Conservation (phyloP, 495 filamentous ascomycete species). For the Hyaloscypha variabilis region DNA sequence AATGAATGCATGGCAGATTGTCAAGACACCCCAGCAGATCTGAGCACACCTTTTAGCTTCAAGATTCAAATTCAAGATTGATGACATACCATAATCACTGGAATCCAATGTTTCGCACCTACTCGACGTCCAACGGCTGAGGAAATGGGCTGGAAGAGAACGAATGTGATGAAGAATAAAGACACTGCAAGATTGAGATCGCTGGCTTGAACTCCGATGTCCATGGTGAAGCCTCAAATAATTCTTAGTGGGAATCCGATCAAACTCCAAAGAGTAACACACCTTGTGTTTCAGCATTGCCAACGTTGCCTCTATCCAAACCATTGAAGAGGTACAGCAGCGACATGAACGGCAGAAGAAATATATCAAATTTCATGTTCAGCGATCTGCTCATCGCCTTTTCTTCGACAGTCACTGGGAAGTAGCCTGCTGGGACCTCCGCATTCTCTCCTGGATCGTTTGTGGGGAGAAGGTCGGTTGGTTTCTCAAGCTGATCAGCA, state of each 20-base stretch:
- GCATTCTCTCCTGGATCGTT: background rate
- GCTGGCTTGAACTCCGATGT: slow-evolving; percentile 34
- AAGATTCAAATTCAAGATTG: background rate
- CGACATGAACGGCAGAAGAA: slow-evolving; percentile 38
- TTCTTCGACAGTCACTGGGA: slow-evolving; percentile 13
- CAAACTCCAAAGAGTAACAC: background rate
- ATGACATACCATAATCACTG: slow-evolving; percentile 48
- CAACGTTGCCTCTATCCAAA: slow-evolving; percentile 47
- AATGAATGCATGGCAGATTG: slow-evolving; percentile 45
- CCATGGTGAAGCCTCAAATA: slow-evolving; percentile 29
- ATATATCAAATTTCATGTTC: slow-evolving; percentile 40
- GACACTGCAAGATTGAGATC: slow-evolving; percentile 59
- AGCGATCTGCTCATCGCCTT: slow-evolving; percentile 15
- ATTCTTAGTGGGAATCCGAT: background rate
- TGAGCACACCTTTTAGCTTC: slow-evolving; percentile 7
- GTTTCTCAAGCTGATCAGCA: slow-evolving; percentile 7
- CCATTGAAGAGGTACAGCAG: slow-evolving; percentile 45
- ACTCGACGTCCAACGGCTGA: slow-evolving; percentile 55
- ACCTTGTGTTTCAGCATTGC: slow-evolving; percentile 34
- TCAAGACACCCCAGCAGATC: slow-evolving; percentile 52
- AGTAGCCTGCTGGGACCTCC: slow-evolving; percentile 10
- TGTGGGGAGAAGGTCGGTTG: background rate
- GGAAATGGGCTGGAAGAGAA: slow-evolving; percentile 56
- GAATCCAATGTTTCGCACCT: slow-evolving; percentile 56
- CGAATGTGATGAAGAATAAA: slow-evolving; percentile 59